These are phyloP conservation scores for Dujonia santamariae DNA, from an alignment of 1,139 yeast species.

Conservation along the genomic window DNA sequence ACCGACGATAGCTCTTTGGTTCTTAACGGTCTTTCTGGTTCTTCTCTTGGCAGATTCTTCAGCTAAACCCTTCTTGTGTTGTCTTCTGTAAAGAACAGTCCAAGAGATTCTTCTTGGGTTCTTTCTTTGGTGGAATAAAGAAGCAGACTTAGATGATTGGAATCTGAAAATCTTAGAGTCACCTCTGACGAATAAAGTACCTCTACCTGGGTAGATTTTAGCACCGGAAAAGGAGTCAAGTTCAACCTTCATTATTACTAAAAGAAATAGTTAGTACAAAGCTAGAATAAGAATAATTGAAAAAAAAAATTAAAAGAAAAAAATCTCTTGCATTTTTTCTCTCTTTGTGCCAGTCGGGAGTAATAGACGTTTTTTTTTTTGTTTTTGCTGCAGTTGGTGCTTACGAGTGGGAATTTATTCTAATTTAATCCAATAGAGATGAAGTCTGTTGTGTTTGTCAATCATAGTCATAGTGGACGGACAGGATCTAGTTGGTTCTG, in stretches of 20 bases:
- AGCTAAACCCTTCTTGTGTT: conserved; percentile 99
- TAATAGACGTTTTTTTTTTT: background rate
- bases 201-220: conserved; percentile 99
- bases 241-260: conserved; percentile 90
- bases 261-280: too few relatives aligned
- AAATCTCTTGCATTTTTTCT: background rate
- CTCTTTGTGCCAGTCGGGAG: too few relatives aligned
- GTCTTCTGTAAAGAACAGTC: conserved; percentile 99
- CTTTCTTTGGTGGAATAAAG: conserved; percentile 99
- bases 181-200: conserved; percentile 98
- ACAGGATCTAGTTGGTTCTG: too few relatives aligned
- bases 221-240: conserved; percentile 99
- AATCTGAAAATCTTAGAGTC: conserved; percentile 99
- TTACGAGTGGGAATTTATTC: background rate
- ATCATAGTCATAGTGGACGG: too few relatives aligned
- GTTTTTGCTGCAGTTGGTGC: background rate
- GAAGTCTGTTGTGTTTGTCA: too few relatives aligned
- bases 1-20: conserved; percentile 99
- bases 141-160: conserved; percentile 96
- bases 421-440: background rate
- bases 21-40: conserved; percentile 95
- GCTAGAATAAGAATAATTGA: conserved; percentile 17
- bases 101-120: conserved; percentile 99
- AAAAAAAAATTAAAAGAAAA: too few relatives aligned
- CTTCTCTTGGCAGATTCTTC: conserved; percentile 98